A percentile compares a stretch with the other conserved stretches of the same genome.
Conservation (phyloP, 164 flowering plant genomes). For the Echeveria elegans region DNA sequence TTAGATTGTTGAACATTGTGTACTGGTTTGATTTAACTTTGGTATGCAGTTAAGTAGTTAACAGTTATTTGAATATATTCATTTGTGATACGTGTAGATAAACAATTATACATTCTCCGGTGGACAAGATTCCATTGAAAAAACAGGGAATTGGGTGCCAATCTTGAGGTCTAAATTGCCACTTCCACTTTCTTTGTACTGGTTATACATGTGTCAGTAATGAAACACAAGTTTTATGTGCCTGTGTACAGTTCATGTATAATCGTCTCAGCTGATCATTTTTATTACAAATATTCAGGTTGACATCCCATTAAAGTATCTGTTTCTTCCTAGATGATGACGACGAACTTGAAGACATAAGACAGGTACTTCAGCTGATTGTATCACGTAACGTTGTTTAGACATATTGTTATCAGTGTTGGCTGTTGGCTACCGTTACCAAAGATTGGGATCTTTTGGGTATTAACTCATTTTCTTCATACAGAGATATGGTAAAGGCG, state of each 20-base stretch:
- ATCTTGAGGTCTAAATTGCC: conserved; percentile 59
- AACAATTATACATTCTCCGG: conserved; percentile 88
- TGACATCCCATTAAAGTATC: conserved; percentile 81
- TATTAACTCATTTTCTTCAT: conserved; percentile 5
- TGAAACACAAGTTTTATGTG: background rate
- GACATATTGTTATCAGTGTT: background rate
- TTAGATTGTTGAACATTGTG: background rate
- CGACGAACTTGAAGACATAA: conserved; percentile 74
- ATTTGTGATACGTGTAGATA: conserved; percentile 32
- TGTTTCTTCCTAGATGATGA: conserved; percentile 95
- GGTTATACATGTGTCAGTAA: too few species aligned
- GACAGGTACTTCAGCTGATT: conserved; percentile 35
- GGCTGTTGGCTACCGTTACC: background rate
- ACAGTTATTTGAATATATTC: background rate
- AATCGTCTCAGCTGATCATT: background rate
- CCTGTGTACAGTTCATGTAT: background rate
- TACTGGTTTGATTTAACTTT: background rate
- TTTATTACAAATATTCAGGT: conserved; percentile 38
- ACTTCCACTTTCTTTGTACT: background rate
- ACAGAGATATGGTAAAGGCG: conserved; percentile 82
- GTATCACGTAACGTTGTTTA: background rate
- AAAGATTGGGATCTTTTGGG: background rate
- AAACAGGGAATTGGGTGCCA: conserved; percentile 74
- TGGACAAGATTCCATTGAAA: conserved; percentile 81
- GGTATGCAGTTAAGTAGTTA: background rate